Conservation (phyloP, 257 asterid genomes). For the Asclepias syriaca region DNA sequence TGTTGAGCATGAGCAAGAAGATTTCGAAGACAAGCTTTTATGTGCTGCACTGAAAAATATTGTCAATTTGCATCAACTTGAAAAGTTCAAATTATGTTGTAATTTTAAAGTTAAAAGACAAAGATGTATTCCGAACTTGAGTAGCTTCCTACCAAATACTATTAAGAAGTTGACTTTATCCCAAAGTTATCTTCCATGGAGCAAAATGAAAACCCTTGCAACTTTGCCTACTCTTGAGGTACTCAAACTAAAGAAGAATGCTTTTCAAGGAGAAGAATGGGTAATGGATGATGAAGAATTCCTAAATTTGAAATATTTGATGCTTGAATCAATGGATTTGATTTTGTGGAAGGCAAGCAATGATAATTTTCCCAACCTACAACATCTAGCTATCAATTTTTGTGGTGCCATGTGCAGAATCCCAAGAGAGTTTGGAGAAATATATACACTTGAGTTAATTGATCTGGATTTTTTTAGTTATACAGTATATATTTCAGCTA, state of each 20-base stretch:
- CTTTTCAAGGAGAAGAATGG: conserved; percentile 18
- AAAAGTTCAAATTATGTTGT: too few species aligned
- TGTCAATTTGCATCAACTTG: too few species aligned
- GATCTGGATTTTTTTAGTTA: background rate
- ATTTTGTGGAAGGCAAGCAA: background rate
- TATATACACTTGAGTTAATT: background rate
- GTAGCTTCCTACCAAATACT: background rate
- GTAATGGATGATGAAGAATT: conserved; percentile 17
- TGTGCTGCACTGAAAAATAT: too few species aligned
- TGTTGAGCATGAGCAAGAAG: too few species aligned
- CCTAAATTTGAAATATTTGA: conserved; percentile 3
- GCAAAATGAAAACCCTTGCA: conserved; percentile 8
- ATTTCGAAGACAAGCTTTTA: too few species aligned
- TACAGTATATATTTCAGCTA: background rate
- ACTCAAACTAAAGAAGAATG: conserved; percentile 13
- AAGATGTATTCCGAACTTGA: background rate
- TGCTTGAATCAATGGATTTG: background rate
- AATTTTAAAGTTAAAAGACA: too few species aligned
- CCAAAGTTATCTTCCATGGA: conserved; percentile 7
- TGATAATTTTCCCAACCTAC: background rate
- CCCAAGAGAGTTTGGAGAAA: background rate
- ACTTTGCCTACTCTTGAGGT: conserved; percentile 17
- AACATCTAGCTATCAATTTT: background rate
- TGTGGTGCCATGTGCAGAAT: background rate
- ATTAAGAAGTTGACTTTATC: conserved; percentile 17